Evolutionary conservation across 83 land plant species (phyloP).

Genomic region (Thuja plicata): DNA sequence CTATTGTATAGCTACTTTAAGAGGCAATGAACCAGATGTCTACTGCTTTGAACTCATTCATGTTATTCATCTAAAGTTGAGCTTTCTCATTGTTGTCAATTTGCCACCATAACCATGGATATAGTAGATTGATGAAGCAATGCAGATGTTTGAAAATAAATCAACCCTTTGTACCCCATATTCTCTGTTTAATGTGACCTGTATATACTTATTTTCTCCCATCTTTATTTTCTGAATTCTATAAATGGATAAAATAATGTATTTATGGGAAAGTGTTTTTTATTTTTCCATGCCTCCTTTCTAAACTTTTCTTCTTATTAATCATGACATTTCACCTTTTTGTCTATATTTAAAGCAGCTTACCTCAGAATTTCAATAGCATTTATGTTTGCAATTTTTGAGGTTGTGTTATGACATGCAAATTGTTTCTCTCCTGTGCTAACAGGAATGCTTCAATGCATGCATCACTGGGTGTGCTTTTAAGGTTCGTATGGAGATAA

Average conservation of each 20-base stretch:
- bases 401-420: neutral
- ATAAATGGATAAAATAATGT: neutral
- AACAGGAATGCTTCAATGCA: constrained; percentile 12
- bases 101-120: too few species aligned
- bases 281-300: neutral
- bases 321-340: neutral
- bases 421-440: neutral
- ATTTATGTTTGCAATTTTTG: neutral
- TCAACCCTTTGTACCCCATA: neutral
- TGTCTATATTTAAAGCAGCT: neutral
- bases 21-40: too few species aligned
- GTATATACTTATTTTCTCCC: neutral
- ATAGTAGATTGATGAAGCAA: too few species aligned
- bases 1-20: too few species aligned
- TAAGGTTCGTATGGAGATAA: neutral
- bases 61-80: too few species aligned
- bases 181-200: neutral
- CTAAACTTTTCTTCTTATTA: neutral
- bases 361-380: neutral
- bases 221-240: neutral
- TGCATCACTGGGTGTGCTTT: constrained; percentile 4
- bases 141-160: too few species aligned
- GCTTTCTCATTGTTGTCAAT: too few species aligned
- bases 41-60: too few species aligned
- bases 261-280: neutral